Evolutionary conservation across 306 rosid genomes (phyloP).

Genomic region (Begonia loranthoides): DNA sequence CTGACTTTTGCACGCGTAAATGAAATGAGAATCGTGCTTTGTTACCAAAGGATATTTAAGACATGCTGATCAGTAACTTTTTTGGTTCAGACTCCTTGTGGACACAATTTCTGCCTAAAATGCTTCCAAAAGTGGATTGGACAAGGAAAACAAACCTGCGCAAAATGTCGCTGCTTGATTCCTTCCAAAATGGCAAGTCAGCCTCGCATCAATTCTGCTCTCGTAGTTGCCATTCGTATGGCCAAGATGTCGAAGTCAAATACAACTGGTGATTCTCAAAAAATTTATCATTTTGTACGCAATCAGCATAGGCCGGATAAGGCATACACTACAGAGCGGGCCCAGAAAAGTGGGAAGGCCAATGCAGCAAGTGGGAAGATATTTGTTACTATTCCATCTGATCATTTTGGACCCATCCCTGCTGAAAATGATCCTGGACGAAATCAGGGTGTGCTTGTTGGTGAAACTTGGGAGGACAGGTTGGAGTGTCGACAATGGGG

Average conservation of each 20-base stretch:
- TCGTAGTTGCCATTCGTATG: slow-evolving; percentile 53
- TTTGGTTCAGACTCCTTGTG: slow-evolving; percentile 56
- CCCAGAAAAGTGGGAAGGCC: slow-evolving; percentile 34
- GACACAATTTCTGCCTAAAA: slow-evolving; percentile 67
- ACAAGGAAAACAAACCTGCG: slow-evolving; percentile 40
- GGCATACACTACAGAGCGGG: slow-evolving; percentile 44
- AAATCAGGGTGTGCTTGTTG: slow-evolving; percentile 47
- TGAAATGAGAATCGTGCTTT: no score
- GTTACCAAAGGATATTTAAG: no score
- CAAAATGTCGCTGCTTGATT: slow-evolving; percentile 38
- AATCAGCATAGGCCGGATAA: slow-evolving; percentile 53
- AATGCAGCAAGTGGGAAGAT: slow-evolving; percentile 62
- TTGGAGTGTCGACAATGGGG: slow-evolving; percentile 77
- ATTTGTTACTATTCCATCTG: slow-evolving; percentile 36
- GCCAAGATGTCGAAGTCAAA: slow-evolving; percentile 25
- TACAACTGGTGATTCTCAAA: slow-evolving; percentile 18
- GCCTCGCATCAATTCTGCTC: slow-evolving; percentile 63
- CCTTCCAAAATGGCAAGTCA: slow-evolving; percentile 44
- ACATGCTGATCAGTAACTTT: no score
- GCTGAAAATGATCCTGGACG: slow-evolving; percentile 44
- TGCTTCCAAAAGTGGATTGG: slow-evolving; percentile 59
- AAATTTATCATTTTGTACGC: slow-evolving; percentile 21
- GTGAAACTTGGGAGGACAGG: slow-evolving; percentile 47
- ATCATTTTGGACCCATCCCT: slow-evolving; percentile 58
- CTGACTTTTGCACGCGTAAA: no score